A percentile compares a stretch with the other conserved stretches of the same genome.
Conservation (phyloP, 2,329 filamentous ascomycete genomes). For the Trichothecium sympodiale region DNA sequence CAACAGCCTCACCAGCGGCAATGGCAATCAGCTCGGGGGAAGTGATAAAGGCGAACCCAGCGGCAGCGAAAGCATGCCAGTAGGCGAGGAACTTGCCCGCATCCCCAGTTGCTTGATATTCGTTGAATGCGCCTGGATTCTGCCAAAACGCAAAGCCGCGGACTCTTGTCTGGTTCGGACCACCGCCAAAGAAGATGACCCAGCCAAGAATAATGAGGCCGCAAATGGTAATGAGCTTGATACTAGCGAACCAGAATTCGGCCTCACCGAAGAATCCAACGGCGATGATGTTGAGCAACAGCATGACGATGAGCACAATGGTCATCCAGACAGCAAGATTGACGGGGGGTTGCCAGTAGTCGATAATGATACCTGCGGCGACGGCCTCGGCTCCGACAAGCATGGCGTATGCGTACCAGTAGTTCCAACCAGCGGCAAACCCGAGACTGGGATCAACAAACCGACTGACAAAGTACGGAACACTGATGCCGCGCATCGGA, state of each 20-base stretch:
- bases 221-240: conserved; percentile 49
- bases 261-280: conserved; percentile 48
- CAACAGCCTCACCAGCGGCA: conserved; percentile 53
- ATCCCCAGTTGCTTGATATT: conserved; percentile 31
- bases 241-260: conserved; percentile 49
- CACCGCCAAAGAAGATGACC: conserved; percentile 45
- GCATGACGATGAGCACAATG: conserved; percentile 41
- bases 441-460: conserved; percentile 43
- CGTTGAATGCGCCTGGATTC: conserved; percentile 30
- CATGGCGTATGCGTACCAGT: conserved; percentile 52
- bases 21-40: conserved; percentile 53
- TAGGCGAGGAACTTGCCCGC: conserved; percentile 47
- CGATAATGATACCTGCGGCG: conserved; percentile 45
- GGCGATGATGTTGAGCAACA: conserved; percentile 45
- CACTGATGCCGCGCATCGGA: conserved; percentile 43
- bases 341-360: conserved; percentile 46
- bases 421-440: conserved; percentile 50
- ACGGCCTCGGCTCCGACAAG: conserved; percentile 46
- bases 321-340: conserved; percentile 48
- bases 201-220: conserved; percentile 45
- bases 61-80: conserved; percentile 45
- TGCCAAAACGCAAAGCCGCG: conserved; percentile 31
- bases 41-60: conserved; percentile 51
- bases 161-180: conserved; percentile 34
- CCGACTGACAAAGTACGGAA: conserved; percentile 44